These are phyloP conservation scores for Cutaneotrichosporon spelunceum DNA, from an alignment of 1,284 basidiomycete species.

Conservation along the genomic window DNA sequence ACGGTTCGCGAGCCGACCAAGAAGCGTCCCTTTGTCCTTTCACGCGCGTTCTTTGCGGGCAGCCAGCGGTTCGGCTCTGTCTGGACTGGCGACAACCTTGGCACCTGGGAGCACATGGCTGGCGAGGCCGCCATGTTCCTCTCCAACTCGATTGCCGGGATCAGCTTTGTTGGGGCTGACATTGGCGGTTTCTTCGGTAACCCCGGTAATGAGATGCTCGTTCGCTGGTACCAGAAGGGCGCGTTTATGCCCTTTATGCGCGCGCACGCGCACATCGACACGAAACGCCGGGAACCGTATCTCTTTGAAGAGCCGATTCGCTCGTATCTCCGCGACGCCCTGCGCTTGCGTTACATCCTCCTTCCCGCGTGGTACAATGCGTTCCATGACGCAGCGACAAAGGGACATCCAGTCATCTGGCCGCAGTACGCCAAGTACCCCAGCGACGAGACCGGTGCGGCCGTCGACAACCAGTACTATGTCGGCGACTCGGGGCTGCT, in stretches of 20 bases:
- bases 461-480: slow-evolving; percentile 92
- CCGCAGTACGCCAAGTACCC: slow-evolving; percentile 95
- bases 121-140: slow-evolving; percentile 93
- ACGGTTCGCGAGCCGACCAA: slow-evolving; percentile 69
- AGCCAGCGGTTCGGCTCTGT: slow-evolving; percentile 94
- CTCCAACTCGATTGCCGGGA: slow-evolving; percentile 85
- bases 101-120: slow-evolving; percentile 93
- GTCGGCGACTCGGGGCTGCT: slow-evolving; percentile 83
- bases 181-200: slow-evolving; percentile 99
- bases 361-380: slow-evolving; percentile 96
- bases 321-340: slow-evolving; percentile 70
- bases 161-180: slow-evolving; percentile 91
- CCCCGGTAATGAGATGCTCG: slow-evolving; percentile 87
- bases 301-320: slow-evolving; percentile 85
- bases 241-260: slow-evolving; percentile 97
- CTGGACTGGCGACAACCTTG: slow-evolving; percentile 98
- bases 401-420: slow-evolving; percentile 76
- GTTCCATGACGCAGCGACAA: slow-evolving; percentile 78
- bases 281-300: slow-evolving; percentile 94
- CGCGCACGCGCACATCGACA: slow-evolving; percentile 96
- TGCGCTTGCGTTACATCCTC: slow-evolving; percentile 82
- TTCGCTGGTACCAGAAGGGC: slow-evolving; percentile 96
- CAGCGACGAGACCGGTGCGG: slow-evolving; percentile 75
- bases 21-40: slow-evolving; percentile 88
- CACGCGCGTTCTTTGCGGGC: slow-evolving; percentile 90